Evolutionary conservation across 495 filamentous ascomycete species (phyloP), one percentile per base, ranked within the genome.

Genomic region (Xylaria venustula): DNA sequence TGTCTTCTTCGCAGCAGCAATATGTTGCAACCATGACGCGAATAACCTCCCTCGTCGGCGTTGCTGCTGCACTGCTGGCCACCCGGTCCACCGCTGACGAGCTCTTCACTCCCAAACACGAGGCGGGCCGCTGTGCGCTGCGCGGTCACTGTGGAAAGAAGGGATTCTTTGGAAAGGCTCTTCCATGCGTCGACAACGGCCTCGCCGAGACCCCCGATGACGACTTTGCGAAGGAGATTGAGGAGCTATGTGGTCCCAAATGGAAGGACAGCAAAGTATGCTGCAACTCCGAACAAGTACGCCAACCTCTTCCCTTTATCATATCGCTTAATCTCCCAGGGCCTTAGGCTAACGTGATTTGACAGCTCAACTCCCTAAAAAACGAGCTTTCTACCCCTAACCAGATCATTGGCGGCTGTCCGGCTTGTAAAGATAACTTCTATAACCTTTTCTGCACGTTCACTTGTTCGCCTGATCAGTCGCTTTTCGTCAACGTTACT

Each of bases 381-480:
- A 86, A 77, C 54, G 96, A 96, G 65, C 81, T 98, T 52, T 86
- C 90, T 65, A 88, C 89, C n/a, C 93, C 91, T 1, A 90, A 93
- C 67, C 81, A 85, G 53, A 88, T 98, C 62, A 97, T 98, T 69
- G 83, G 90, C 28, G 88, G 91, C 22, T 98, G 94, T 75, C 94
- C 94, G 12, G 94, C 94, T 25, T 98, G 94, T 81, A 92, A 91
- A 75, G 87, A 88, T 54, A 98, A 98, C 77, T 98, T 98, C 75
- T 97, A 89, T 82, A 92, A 98, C 78, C 84, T 95, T 45, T 98
- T 98, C 69, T 98, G 94, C 77, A 92, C 91, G 4, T 96, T 98
- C 64, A 97, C 92, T 19, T 98, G 94, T 78, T 98, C 95, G 9
- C 93, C 95, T 8, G 88, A 98, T 69, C 94, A 98, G 73, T 96